A percentile compares a stretch with the other conserved stretches of the same genome.
These are phyloP conservation scores for Sordaria brevicollis DNA, from an alignment of 495 filamentous ascomycete genomes.

Conservation along the genomic window DNA sequence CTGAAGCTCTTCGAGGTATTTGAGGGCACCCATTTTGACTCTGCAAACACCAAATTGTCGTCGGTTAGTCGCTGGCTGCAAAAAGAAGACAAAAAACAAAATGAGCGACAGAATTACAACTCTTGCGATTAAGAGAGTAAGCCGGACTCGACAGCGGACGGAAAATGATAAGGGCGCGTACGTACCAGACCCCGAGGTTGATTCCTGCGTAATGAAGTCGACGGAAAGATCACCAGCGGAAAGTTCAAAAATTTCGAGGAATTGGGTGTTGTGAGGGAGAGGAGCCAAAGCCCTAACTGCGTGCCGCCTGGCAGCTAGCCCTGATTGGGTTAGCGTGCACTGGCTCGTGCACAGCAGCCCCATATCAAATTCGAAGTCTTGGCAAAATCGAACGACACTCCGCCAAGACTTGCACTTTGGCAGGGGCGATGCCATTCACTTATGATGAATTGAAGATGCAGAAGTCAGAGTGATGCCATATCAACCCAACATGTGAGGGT, in stretches of 20 bases:
- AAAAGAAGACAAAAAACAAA: neutral
- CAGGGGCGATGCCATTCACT: neutral
- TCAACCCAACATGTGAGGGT: neutral
- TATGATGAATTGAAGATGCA: neutral
- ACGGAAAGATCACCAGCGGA: constrained; percentile 14
- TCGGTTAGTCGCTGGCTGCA: neutral
- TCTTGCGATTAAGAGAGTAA: neutral
- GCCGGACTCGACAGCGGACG: neutral
- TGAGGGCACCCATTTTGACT: constrained; percentile 81
- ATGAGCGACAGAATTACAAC: neutral
- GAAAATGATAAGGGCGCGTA: constrained; percentile 3
- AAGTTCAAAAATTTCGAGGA: constrained; percentile 16
- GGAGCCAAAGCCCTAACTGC: constrained; percentile 22
- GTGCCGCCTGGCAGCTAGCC: constrained; percentile 5
- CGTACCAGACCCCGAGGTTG: constrained; percentile 12
- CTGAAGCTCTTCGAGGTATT: constrained; percentile 99
- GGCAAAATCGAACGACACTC: neutral
- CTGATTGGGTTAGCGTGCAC: neutral
- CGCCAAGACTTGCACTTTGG: neutral
- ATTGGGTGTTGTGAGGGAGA: constrained; percentile 15
- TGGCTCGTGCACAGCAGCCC: constrained; percentile 3
- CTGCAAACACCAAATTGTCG: constrained; percentile 1
- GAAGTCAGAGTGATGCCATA: neutral
- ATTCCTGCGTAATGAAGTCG: constrained; percentile 23
- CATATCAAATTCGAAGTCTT: constrained; percentile 1